Evolutionary conservation across 2,329 filamentous ascomycete species (phyloP), one percentile per base, ranked within the genome.

Genomic region (Elsinoe fawcettii): DNA sequence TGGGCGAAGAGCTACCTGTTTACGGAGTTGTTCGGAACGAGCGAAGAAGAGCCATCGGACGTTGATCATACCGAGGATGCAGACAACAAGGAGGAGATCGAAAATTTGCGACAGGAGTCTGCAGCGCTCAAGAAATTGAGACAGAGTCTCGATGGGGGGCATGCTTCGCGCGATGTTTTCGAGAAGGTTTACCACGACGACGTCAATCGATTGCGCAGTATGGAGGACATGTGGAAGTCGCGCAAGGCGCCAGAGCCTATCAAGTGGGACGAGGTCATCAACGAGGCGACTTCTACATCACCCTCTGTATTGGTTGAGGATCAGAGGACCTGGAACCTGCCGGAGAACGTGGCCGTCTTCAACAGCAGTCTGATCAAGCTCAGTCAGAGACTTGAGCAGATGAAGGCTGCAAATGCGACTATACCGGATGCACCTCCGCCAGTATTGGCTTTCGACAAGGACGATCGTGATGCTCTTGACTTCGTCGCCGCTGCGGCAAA

Each of bases 1-100:
- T 99, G 93, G 93, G 92, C 83, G 18, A 99, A 97, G 74, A 96
- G 90, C 70, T 99, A 97, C 70, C 79, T 99, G 7, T 81, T 99
- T 60, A 93, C 90, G 63, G 93, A 99, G 71, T 84, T 99, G 6
- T 99, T 96, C 65, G 93, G 93, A 16, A 83, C 84, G 2, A 95
- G 90, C 64, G 92, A 97, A 71, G 90, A 96, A 60, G 87, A 92
- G 61, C 80, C 87, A 1, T 80, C 84, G 1, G 82, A 86, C 37
- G 81, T 97, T 60, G 91, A 96, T 66, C 82, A 88, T 63, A 86
- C 87, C 1, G 82, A 86, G 63, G 86, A 95, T 67, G 79, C 82
- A 5, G 90, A 96, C 51, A 96, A 97, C 70, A 83, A 86, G 5
- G 76, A 86, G 53, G 93, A 99, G 72, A 95, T 99, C 46, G 86